Conservation (phyloP, 148 eudicot species). For the Rheum nobile region DNA sequence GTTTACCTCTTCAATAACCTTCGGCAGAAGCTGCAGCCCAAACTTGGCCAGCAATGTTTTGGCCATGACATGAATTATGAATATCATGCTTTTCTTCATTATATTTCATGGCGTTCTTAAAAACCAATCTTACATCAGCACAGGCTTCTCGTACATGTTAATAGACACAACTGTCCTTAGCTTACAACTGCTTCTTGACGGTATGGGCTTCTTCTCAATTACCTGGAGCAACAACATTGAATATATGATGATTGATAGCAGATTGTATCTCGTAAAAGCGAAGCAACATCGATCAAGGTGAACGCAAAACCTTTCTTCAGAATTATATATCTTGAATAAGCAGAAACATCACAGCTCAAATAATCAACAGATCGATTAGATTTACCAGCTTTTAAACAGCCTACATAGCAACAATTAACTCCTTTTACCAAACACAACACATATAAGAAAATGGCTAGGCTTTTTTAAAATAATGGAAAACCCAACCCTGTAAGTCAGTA, state of each 20-base stretch:
- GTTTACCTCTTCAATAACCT: slow-evolving; percentile 74
- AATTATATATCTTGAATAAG: neutral
- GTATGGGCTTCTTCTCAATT: slow-evolving; percentile 89
- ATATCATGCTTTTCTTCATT: slow-evolving; percentile 70
- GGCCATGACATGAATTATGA: slow-evolving; percentile 71
- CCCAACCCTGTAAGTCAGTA: neutral
- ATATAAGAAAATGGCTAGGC: too few relatives aligned
- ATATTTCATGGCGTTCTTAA: slow-evolving; percentile 80
- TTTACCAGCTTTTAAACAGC: neutral
- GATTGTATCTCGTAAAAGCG: too few relatives aligned
- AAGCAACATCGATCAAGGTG: too few relatives aligned
- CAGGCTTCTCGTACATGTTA: slow-evolving; percentile 75
- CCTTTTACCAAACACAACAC: neutral
- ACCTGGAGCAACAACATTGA: slow-evolving; percentile 27
- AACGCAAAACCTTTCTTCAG: too few relatives aligned
- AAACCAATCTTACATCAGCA: slow-evolving; percentile 71
- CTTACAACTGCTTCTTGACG: slow-evolving; percentile 80
- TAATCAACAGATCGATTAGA: neutral
- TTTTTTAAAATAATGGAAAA: too few relatives aligned
- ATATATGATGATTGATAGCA: neutral
- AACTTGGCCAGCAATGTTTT: slow-evolving; percentile 56
- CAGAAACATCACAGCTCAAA: neutral
- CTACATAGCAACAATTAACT: neutral
- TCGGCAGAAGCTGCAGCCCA: slow-evolving; percentile 77
- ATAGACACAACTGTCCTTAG: slow-evolving; percentile 63